Conservation (phyloP, 371 early-diverging fungal species). For the Chytridiales sp. region DNA sequence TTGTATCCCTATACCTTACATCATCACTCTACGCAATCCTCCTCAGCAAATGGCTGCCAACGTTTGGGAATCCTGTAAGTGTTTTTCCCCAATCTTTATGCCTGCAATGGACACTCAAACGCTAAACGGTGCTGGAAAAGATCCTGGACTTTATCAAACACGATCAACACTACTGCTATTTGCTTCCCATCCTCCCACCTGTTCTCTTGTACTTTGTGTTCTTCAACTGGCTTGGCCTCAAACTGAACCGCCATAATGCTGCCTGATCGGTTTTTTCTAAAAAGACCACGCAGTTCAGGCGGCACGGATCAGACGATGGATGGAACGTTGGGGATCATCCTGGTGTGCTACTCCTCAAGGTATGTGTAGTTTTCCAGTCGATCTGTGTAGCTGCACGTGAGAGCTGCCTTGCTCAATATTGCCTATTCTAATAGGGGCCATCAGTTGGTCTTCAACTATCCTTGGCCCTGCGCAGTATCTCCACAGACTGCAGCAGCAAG, state of each 20-base stretch:
- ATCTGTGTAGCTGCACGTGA: conserved; percentile 3
- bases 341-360: conserved; percentile 60
- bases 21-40: too few species aligned
- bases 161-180: conserved; percentile 82
- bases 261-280: too few species aligned
- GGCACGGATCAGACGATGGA: too few species aligned
- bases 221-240: conserved; percentile 95
- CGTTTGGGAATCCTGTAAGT: too few species aligned
- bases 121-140: too few species aligned
- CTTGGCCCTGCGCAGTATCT: neutral
- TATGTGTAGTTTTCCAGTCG: conserved; percentile 40
- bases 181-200: conserved; percentile 79
- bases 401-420: conserved; percentile 14
- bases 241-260: conserved; percentile 79
- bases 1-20: too few species aligned
- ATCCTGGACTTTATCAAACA: conserved; percentile 19
- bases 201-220: conserved; percentile 76
- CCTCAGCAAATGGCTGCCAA: too few species aligned
- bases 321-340: conserved; percentile 47
- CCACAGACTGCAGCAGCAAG: conserved; percentile 3
- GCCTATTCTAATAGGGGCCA: conserved; percentile 14
- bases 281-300: too few species aligned
- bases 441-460: conserved; percentile 22
- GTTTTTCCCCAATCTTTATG: too few species aligned
- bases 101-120: too few species aligned